phyloP scores from a whole-genome alignment of 768 basidiomycete species.

The Thelephora ganbajun region DNA sequence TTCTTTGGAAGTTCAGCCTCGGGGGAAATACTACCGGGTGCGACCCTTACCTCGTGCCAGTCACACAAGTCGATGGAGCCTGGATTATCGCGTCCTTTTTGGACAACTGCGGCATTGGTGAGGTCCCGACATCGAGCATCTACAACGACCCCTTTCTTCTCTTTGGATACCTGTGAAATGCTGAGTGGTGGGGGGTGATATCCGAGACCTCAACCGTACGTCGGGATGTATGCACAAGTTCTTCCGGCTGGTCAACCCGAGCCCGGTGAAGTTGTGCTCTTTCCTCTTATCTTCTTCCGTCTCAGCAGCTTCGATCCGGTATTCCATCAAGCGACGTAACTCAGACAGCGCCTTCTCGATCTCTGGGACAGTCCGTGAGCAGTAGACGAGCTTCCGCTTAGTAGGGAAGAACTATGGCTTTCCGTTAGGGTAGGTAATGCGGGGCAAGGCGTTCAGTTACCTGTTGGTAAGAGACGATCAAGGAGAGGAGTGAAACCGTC shows the following conservation, averaged over 20 bases:
- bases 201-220: slow-evolving; percentile 27
- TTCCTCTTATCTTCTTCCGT: slow-evolving; percentile 62
- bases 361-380: slow-evolving; percentile 97
- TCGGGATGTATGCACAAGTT: slow-evolving; percentile 94
- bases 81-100: slow-evolving; percentile 75
- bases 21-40: slow-evolving; percentile 2
- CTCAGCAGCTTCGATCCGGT: slow-evolving; percentile 62
- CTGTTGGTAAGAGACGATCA: slow-evolving; percentile 98
- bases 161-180: slow-evolving; percentile 65
- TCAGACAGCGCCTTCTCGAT: slow-evolving; percentile 97
- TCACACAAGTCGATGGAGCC: slow-evolving; percentile 85
- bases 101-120: slow-evolving; percentile 71
- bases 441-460: slow-evolving; percentile 21
- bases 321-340: slow-evolving; percentile 85
- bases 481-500: slow-evolving; percentile 86
- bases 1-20: slow-evolving; percentile 34
- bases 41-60: slow-evolving; percentile 74
- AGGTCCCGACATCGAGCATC: slow-evolving; percentile 95
- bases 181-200: background rate
- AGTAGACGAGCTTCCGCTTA: slow-evolving; percentile 91
- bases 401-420: slow-evolving; percentile 72
- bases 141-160: slow-evolving; percentile 96
- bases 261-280: slow-evolving; percentile 71
- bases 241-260: slow-evolving; percentile 91
- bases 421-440: slow-evolving; percentile 1